phyloP scores from a whole-genome alignment of 176 grass and related monocot genomes.

The Carex kokanica region DNA sequence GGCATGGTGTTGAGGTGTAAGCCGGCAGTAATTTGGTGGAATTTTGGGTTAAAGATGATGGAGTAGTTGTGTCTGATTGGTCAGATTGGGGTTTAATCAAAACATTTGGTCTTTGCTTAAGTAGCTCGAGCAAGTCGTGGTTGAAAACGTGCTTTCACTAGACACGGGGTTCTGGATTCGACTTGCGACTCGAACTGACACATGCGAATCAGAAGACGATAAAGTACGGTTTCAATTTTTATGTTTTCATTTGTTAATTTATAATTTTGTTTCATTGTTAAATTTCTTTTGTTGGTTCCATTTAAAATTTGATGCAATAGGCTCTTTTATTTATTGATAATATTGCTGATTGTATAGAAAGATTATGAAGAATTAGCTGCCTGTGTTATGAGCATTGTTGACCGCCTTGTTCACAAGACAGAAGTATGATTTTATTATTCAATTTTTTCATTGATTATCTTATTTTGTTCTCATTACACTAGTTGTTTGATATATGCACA shows the following conservation, averaged over 20 bases:
- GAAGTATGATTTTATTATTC: conserved; percentile 48
- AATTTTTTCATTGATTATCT: neutral
- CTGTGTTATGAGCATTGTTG: conserved; percentile 84
- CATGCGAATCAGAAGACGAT: conserved; percentile 93
- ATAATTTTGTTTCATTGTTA: neutral
- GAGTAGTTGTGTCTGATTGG: neutral
- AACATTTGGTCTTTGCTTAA: conserved; percentile 3
- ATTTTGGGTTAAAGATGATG: neutral
- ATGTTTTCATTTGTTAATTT: conserved; percentile 19
- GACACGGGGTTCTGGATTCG: conserved; percentile 77
- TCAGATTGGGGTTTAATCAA: neutral
- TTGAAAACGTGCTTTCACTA: conserved; percentile 91
- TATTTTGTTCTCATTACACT: neutral
- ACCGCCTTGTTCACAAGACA: conserved; percentile 89
- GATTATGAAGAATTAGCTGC: conserved; percentile 86
- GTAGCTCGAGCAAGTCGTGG: conserved; percentile 89
- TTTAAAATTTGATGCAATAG: neutral
- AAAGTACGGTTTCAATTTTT: conserved; percentile 67
- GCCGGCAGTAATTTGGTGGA: neutral
- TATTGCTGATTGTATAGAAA: conserved; percentile 39
- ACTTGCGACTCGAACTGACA: conserved; percentile 69
- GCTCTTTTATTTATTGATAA: neutral
- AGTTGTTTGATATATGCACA: conserved; percentile 10
- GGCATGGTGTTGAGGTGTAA: neutral
- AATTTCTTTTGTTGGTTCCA: neutral